Evolutionary conservation across 352 stramenopile genomes (phyloP).

Genomic region (Phytophthora pisi): DNA sequence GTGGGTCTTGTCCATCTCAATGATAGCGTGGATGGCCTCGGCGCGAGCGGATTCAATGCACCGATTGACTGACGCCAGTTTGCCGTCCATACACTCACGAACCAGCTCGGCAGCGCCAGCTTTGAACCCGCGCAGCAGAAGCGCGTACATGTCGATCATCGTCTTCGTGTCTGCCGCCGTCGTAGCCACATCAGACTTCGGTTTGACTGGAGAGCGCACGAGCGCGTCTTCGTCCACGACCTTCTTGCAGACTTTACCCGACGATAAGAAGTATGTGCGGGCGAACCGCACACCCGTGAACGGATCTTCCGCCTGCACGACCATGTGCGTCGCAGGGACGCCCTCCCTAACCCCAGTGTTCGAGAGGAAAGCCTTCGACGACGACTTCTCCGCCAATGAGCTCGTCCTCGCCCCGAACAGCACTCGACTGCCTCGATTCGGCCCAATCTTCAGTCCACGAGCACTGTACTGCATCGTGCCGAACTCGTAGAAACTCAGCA

Average conservation of each 20-base stretch:
- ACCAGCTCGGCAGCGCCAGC: conserved; percentile 25
- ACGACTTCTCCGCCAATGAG: conserved; percentile 36
- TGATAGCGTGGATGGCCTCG: conserved; percentile 24
- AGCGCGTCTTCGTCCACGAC: conserved; percentile 73
- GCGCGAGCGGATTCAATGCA: conserved; percentile 27
- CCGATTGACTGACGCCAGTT: conserved; percentile 23
- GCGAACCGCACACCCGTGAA: conserved; percentile 69
- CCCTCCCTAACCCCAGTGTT: conserved; percentile 32
- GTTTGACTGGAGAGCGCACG: conserved; percentile 33
- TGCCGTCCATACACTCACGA: conserved; percentile 15
- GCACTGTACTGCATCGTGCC: conserved; percentile 69
- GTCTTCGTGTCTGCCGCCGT: conserved; percentile 26
- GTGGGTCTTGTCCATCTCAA: conserved; percentile 21
- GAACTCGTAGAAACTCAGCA: conserved; percentile 84
- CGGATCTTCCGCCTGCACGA: conserved; percentile 72
- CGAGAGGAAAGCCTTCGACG: conserved; percentile 37
- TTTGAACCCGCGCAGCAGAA: conserved; percentile 52
- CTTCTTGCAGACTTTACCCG: conserved; percentile 50
- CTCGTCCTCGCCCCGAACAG: conserved; percentile 65
- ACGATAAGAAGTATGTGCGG: conserved; percentile 74
- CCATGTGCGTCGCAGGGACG: conserved; percentile 62
- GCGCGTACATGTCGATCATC: conserved; percentile 37
- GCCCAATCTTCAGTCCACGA: conserved; percentile 35
- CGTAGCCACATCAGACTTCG: conserved; percentile 16
- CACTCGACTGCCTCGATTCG: conserved; percentile 55